A percentile compares a stretch with the other conserved stretches of the same genome.
These are phyloP conservation scores for Oldenlandia corymbosa DNA, from an alignment of 257 asterid genomes.

Conservation along the genomic window DNA sequence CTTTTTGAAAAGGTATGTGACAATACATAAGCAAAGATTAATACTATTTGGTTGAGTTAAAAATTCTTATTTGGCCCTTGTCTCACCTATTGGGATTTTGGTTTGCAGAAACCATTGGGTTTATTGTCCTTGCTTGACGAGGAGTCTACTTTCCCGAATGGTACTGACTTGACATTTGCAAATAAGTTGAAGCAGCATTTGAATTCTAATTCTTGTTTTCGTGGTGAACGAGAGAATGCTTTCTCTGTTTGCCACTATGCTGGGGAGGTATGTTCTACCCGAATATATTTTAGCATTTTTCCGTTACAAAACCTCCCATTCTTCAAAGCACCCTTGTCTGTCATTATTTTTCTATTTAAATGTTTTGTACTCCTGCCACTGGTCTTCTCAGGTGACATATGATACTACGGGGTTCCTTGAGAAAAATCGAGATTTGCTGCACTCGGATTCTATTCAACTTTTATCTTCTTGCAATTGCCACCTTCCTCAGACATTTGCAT, in stretches of 20 bases:
- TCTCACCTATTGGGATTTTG: no score
- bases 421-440: slow-evolving; percentile 92
- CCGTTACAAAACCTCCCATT: background rate
- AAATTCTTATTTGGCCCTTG: no score
- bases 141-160: slow-evolving; percentile 96
- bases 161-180: slow-evolving; percentile 94
- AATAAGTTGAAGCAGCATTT: slow-evolving; percentile 91
- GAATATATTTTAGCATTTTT: slow-evolving; percentile 8
- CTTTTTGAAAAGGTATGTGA: slow-evolving; percentile 88
- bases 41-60: no score
- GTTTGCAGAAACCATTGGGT: slow-evolving; percentile 87
- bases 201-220: slow-evolving; percentile 69
- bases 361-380: slow-evolving; percentile 12
- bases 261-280: slow-evolving; percentile 67
- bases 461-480: slow-evolving; percentile 77
- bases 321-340: no score
- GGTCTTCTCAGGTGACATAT: slow-evolving; percentile 67
- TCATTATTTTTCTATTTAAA: no score
- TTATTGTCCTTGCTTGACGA: slow-evolving; percentile 88
- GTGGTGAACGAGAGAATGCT: slow-evolving; percentile 77
- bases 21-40: no score
- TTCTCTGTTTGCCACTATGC: slow-evolving; percentile 90
- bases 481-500: slow-evolving; percentile 92
- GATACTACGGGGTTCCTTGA: slow-evolving; percentile 91
- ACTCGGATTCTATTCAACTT: slow-evolving; percentile 83